These are phyloP conservation scores for Colletotrichum sp. DNA, from an alignment of 2,329 filamentous ascomycete genomes.

Conservation along the genomic window DNA sequence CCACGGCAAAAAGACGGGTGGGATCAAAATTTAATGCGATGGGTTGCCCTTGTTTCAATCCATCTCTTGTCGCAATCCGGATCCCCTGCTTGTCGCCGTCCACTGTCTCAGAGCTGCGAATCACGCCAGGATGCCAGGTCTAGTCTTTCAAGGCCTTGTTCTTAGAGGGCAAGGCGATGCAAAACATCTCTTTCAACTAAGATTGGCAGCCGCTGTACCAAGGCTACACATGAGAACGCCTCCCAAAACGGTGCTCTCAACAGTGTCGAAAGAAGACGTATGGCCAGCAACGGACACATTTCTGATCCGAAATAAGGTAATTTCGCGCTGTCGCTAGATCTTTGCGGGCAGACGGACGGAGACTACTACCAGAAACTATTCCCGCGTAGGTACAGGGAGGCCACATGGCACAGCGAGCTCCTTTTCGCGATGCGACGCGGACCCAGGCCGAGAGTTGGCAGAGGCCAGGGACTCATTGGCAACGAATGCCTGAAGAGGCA, in stretches of 20 bases:
- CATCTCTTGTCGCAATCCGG: not conserved
- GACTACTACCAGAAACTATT: slow-evolving; percentile 1
- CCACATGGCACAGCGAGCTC: slow-evolving; percentile 16
- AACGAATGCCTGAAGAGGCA: slow-evolving; percentile 14
- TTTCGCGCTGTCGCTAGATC: slow-evolving; percentile 11
- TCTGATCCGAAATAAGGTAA: slow-evolving; percentile 17
- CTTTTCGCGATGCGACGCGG: slow-evolving; percentile 3
- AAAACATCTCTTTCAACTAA: not conserved
- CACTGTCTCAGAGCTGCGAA: not conserved
- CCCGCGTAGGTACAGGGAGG: slow-evolving; percentile 14
- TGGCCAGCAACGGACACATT: not conserved
- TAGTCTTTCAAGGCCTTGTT: not conserved
- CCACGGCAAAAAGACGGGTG: not conserved
- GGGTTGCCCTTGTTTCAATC: not conserved
- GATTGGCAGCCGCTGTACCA: not conserved
- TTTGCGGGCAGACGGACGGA: not conserved
- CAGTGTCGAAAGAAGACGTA: not conserved
- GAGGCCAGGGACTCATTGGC: not conserved
- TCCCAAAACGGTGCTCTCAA: not conserved
- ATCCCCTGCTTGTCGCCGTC: not conserved
- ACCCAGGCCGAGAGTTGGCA: slow-evolving; percentile 3
- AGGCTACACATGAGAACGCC: not conserved
- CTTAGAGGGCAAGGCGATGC: not conserved
- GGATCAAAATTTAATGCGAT: not conserved
- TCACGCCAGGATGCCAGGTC: not conserved